These are phyloP conservation scores for Tritrichomonas foetus DNA, from an alignment of 208 protist genomes.

Conservation along the genomic window DNA sequence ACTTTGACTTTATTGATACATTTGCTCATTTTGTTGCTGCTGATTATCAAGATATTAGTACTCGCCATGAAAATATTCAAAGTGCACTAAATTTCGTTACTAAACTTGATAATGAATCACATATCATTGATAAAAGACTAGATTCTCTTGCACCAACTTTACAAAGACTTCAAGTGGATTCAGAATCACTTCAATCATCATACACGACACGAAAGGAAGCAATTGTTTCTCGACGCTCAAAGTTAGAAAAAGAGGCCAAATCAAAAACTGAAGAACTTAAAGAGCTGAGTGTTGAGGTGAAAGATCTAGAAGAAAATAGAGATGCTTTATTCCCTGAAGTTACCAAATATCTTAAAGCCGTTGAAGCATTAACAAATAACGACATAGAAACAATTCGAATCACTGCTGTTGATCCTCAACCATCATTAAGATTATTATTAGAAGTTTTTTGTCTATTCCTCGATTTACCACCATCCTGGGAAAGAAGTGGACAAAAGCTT, in stretches of 20 bases:
- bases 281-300: not conserved
- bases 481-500: not conserved
- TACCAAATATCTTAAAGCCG: not conserved
- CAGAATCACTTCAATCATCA: not conserved
- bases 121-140: not conserved
- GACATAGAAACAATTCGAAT: slow-evolving; percentile 34
- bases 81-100: not conserved
- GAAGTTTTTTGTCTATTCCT: not conserved
- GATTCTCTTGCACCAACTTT: not conserved
- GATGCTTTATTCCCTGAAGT: not conserved
- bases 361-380: not conserved
- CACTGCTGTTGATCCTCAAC: not conserved
- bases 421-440: not conserved
- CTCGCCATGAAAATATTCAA: not conserved
- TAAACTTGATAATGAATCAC: not conserved
- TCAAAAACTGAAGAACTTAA: not conserved
- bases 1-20: not conserved
- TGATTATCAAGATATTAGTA: not conserved
- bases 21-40: not conserved
- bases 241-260: not conserved
- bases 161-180: not conserved
- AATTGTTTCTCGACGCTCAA: not conserved
- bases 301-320: not conserved
- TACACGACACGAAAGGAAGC: not conserved
- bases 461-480: not conserved